Percentiles rank a stretch among this genome's conserved stretches.
These are phyloP conservation scores for Stagonosporopsis tanaceti DNA, from an alignment of 2,329 filamentous ascomycete genomes.

Conservation along the genomic window DNA sequence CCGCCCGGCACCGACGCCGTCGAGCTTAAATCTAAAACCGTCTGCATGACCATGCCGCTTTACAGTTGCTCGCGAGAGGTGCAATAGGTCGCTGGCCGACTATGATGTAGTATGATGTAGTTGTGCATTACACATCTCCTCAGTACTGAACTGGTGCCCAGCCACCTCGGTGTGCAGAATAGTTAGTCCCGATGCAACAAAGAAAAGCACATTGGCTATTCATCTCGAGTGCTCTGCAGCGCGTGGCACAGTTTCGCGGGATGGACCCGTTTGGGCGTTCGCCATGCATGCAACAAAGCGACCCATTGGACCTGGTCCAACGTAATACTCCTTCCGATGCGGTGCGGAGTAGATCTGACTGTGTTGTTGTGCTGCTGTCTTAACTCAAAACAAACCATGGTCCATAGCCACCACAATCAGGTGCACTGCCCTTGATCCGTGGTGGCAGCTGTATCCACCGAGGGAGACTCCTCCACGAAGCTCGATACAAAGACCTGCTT, in stretches of 20 bases:
- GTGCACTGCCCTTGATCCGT: slow-evolving; percentile 7
- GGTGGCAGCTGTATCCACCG: slow-evolving; percentile 6
- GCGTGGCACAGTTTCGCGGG: slow-evolving; percentile 26
- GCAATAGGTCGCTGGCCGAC: slow-evolving; percentile 7
- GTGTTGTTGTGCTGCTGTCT: slow-evolving; percentile 10
- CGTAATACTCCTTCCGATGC: slow-evolving; percentile 17
- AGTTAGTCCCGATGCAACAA: slow-evolving; percentile 4
- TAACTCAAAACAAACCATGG: background rate
- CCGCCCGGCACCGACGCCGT: slow-evolving; percentile 29
- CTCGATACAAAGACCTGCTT: slow-evolving; percentile 20
- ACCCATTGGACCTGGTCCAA: slow-evolving; percentile 15
- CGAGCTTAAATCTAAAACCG: slow-evolving; percentile 28
- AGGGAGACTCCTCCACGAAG: slow-evolving; percentile 17
- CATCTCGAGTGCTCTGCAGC: background rate
- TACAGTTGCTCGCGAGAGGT: background rate
- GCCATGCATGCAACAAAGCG: slow-evolving; percentile 13
- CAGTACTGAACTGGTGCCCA: slow-evolving; percentile 11
- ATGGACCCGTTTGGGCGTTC: slow-evolving; percentile 33
- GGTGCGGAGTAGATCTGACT: slow-evolving; percentile 17
- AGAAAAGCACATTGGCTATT: slow-evolving; percentile 2
- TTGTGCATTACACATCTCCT: slow-evolving; percentile 18
- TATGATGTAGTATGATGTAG: slow-evolving; percentile 28
- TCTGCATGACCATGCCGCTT: slow-evolving; percentile 16
- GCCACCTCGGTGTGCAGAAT: slow-evolving; percentile 16
- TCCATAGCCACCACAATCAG: slow-evolving; percentile 9